These are phyloP conservation scores for Zea luxurians DNA, from an alignment of 176 grass and related monocot genomes.

Conservation along the genomic window DNA sequence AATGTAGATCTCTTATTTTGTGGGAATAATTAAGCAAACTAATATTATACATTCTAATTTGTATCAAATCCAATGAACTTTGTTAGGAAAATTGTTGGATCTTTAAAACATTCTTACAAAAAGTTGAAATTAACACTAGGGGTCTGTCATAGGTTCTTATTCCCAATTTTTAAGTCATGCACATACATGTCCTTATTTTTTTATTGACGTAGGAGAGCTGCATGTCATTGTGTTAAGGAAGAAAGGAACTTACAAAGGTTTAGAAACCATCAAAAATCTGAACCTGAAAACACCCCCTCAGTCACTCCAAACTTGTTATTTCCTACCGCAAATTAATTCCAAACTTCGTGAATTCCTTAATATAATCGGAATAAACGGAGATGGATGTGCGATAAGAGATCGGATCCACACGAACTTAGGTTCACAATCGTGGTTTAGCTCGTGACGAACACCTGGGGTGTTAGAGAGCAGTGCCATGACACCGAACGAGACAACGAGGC, in stretches of 20 bases:
- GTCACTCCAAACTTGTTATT: too few relatives aligned
- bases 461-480: too few relatives aligned
- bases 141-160: neutral
- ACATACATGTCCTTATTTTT: neutral
- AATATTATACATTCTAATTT: neutral
- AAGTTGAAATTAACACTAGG: neutral
- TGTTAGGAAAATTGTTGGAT: neutral
- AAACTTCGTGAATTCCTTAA: too few relatives aligned
- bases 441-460: too few relatives aligned
- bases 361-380: too few relatives aligned
- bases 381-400: too few relatives aligned
- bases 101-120: neutral
- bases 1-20: neutral
- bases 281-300: too few relatives aligned
- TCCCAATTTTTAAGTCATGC: neutral
- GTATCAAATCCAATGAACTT: neutral
- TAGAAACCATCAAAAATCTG: neutral
- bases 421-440: too few relatives aligned
- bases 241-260: neutral
- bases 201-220: too few relatives aligned
- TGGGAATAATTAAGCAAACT: neutral
- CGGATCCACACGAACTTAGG: too few relatives aligned
- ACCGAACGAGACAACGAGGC: too few relatives aligned
- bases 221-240: neutral
- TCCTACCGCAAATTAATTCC: too few relatives aligned